phyloP scores from a whole-genome alignment of 2,329 filamentous ascomycete genomes.

The Sporothrix dimorphospora region DNA sequence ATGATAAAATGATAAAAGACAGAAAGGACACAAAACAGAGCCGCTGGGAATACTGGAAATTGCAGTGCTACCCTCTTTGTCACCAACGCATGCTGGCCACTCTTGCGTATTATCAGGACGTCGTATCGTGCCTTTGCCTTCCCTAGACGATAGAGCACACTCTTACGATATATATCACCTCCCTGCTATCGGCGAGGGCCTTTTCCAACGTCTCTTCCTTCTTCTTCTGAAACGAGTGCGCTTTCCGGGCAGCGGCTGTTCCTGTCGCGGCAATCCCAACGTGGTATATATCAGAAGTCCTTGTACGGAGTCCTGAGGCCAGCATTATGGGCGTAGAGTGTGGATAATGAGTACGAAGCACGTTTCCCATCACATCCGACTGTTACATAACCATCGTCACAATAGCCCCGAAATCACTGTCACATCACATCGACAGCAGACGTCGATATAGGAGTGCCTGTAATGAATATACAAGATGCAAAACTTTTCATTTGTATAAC shows the following conservation, averaged over 20 bases:
- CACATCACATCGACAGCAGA: neutral
- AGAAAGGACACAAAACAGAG: neutral
- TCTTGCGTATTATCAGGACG: slow-evolving; percentile 6
- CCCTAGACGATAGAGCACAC: neutral
- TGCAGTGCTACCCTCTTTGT: neutral
- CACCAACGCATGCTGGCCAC: neutral
- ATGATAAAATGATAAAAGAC: neutral
- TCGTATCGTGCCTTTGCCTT: neutral
- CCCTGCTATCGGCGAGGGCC: neutral
- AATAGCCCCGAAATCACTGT: neutral
- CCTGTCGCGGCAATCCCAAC: slow-evolving; percentile 1
- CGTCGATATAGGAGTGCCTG: no score
- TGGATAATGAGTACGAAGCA: neutral
- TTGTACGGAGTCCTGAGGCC: no score
- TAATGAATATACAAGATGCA: no score
- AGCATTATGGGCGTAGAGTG: neutral
- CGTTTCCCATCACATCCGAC: neutral
- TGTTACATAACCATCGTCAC: neutral
- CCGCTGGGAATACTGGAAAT: neutral
- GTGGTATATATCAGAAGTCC: no score
- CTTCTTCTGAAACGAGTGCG: neutral
- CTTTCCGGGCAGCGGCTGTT: neutral
- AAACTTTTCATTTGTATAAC: no score
- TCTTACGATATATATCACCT: neutral
- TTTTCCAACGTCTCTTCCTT: neutral